Evolutionary conservation across 305 asterid species (phyloP).

Genomic region (Rubia tinctorum): DNA sequence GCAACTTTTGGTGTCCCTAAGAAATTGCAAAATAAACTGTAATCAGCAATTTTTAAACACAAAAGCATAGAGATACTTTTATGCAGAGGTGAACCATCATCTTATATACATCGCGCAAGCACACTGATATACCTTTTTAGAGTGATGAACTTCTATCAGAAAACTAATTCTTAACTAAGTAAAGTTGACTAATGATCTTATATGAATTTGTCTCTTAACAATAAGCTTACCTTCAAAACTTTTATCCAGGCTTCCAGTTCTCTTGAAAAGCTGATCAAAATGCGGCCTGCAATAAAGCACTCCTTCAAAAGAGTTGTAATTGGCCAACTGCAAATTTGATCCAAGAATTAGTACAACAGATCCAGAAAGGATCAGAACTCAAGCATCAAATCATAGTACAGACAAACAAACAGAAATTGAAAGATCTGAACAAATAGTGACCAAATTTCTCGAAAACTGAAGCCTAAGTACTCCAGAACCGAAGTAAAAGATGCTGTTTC

Average conservation of each 20-base stretch:
- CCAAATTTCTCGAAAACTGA: not conserved
- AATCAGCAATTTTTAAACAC: constrained; percentile 2
- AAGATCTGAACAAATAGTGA: not conserved
- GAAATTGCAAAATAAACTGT: not conserved
- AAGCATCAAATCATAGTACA: not conserved
- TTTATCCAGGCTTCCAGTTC: constrained; percentile 95
- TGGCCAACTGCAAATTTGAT: constrained; percentile 56
- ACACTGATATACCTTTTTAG: too few species aligned
- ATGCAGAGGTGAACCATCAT: too few species aligned
- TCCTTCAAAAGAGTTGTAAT: constrained; percentile 98
- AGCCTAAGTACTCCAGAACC: not conserved
- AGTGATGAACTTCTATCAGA: too few species aligned
- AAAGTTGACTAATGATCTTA: too few species aligned
- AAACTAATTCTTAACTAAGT: too few species aligned
- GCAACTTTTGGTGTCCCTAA: constrained; percentile 94
- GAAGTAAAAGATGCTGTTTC: too few species aligned
- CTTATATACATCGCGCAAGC: too few species aligned
- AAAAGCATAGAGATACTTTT: too few species aligned
- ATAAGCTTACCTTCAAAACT: constrained; percentile 78
- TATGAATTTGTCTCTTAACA: too few species aligned
- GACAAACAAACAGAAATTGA: not conserved
- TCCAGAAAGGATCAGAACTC: not conserved
- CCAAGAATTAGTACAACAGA: too few species aligned
- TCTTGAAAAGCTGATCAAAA: constrained; percentile 97
- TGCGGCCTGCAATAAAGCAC: constrained; percentile 99